Evolutionary conservation across 495 filamentous ascomycete species (phyloP).

Genomic region (Clavariopsis aquatica): DNA sequence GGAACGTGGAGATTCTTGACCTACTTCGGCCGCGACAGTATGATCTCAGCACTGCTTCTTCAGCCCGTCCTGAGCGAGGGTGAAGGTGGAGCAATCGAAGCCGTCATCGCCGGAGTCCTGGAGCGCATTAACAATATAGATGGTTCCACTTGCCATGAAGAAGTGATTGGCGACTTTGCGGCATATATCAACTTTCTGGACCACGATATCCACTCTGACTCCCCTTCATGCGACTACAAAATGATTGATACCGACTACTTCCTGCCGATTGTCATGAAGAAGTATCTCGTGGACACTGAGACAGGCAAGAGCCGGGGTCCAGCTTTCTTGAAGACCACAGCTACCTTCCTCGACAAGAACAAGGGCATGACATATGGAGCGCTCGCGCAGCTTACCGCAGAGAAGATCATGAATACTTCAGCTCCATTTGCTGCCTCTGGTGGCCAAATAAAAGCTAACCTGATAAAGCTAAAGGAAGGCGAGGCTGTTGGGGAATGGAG

Average conservation of each 20-base stretch:
- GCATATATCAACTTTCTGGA: constrained; percentile 59
- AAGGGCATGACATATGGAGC: constrained; percentile 54
- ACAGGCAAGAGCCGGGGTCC: constrained; percentile 48
- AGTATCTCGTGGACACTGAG: constrained; percentile 57
- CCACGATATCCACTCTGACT: constrained; percentile 53
- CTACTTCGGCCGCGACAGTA: constrained; percentile 66
- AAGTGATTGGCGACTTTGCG: constrained; percentile 67
- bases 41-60: constrained; percentile 61
- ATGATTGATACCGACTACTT: constrained; percentile 71
- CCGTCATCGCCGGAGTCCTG: constrained; percentile 60
- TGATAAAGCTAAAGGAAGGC: constrained; percentile 58
- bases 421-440: constrained; percentile 53
- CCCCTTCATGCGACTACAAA: constrained; percentile 59
- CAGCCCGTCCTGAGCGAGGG: constrained; percentile 60
- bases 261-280: constrained; percentile 57
- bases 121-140: constrained; percentile 62
- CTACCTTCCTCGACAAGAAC: constrained; percentile 52
- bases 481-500: constrained; percentile 66
- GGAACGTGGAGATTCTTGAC: constrained; percentile 69
- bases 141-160: constrained; percentile 64
- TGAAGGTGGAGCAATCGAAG: constrained; percentile 58
- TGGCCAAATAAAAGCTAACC: constrained; percentile 55
- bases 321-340: constrained; percentile 54
- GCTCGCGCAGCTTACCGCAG: constrained; percentile 54
- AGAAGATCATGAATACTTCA: constrained; percentile 59